Evolutionary conservation across 116 monocot genomes (phyloP), one percentile per base, ranked within the genome.

Genomic region (Papilionanthe hybrid): DNA sequence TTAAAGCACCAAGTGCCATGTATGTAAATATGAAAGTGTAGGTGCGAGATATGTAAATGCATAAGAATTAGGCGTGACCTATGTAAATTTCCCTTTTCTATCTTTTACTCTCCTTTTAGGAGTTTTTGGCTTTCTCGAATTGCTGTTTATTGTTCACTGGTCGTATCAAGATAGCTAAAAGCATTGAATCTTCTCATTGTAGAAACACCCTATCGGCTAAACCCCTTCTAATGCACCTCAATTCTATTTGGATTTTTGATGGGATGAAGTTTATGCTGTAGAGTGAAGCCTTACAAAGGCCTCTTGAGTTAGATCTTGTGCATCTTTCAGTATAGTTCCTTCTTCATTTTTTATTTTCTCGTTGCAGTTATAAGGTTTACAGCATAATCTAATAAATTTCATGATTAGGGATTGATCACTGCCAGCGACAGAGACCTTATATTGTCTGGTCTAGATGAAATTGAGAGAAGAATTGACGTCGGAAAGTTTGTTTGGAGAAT

Each of bases 401-500:
- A 77, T 0, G 53, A 83, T 56, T 78, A 97, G 97, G 97, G 92
- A 41, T 81, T 97, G 79, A 92, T 97, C 42, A 86, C 88, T 19
- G 60, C n/a, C 7, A 85, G 68, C 45, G 97, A 97, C 25, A 88
- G 81, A 66, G 88, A 91, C 71, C 79, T 63, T 55, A 97, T 97
- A 81, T 78, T 94, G 72, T 79, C 58, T n/a, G 97, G 97, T 23
- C 94, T 97, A 76, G 91, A 94, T 72, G 89, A 89, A 56, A 97
- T 97, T 75, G 88, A 94, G 78, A 86, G 78, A 71, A 80, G 41
- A 41, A 94, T 97, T 77, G 88, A 94, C 25, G 86, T 77, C 11
- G 94, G 92, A 7, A 85, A 89, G 20, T 97, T 97, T 72, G 83
- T 85, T 47, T 97, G 97, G 97, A 89, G 92, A 79, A 82, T 65